These are phyloP conservation scores for Nectriaceae sp. DNA, from an alignment of 2,329 filamentous ascomycete species.

Conservation along the genomic window DNA sequence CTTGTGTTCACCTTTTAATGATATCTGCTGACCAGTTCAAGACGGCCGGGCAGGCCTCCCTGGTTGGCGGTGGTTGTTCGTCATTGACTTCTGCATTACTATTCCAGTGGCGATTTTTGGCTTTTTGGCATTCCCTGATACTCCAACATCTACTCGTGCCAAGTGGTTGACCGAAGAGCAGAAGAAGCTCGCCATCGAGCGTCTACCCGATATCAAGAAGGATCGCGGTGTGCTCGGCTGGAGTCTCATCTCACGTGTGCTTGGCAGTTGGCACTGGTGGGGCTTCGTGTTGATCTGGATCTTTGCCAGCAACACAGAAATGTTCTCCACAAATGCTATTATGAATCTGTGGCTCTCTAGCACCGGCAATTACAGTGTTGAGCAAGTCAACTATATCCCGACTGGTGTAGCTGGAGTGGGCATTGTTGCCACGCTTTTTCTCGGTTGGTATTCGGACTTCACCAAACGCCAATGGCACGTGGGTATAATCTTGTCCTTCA, in stretches of 20 bases:
- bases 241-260: conserved; percentile 2
- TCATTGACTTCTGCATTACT: conserved; percentile 38
- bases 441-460: not conserved
- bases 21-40: conserved; percentile 25
- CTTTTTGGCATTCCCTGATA: conserved; percentile 34
- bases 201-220: conserved; percentile 3
- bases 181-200: conserved; percentile 24
- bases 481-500: conserved; percentile 8
- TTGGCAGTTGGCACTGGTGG: conserved; percentile 1
- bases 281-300: conserved; percentile 3
- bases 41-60: conserved; percentile 41
- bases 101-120: conserved; percentile 32
- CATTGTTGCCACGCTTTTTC: conserved; percentile 4
- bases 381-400: conserved; percentile 52
- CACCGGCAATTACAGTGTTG: conserved; percentile 31
- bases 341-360: conserved; percentile 28
- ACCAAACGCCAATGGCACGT: conserved; percentile 9
- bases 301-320: conserved; percentile 6
- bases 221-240: conserved; percentile 3
- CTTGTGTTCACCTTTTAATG: not conserved
- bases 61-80: conserved; percentile 48
- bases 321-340: conserved; percentile 9
- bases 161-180: conserved; percentile 10
- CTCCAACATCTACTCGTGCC: conserved; percentile 26
- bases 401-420: conserved; percentile 32